These are phyloP conservation scores for Aspergillus pseudoviridinutans DNA, from an alignment of 2,329 filamentous ascomycete genomes.

Conservation along the genomic window DNA sequence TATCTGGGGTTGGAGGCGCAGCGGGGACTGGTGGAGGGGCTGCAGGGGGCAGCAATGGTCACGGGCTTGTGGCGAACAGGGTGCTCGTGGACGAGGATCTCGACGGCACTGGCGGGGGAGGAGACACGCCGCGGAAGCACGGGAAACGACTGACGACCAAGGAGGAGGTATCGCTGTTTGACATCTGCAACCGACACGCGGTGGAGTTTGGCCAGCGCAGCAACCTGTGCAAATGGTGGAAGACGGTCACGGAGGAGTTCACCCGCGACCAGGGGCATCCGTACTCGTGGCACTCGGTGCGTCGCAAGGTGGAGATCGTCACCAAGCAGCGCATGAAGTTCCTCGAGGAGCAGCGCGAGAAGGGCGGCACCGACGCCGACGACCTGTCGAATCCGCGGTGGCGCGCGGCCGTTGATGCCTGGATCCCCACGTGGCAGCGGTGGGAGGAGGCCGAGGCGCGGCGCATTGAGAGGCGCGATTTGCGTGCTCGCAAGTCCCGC, in stretches of 20 bases:
- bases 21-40: conserved; percentile 2
- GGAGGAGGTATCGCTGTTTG: conserved; percentile 39
- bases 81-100: conserved; percentile 11
- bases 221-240: conserved; percentile 43
- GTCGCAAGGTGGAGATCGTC: conserved; percentile 39
- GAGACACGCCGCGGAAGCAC: conserved; percentile 26
- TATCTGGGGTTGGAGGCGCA: neutral
- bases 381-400: conserved; percentile 36
- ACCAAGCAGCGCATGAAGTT: conserved; percentile 41
- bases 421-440: conserved; percentile 39
- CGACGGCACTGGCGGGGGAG: conserved; percentile 8
- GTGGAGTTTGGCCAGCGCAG: conserved; percentile 37
- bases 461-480: conserved; percentile 37
- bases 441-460: conserved; percentile 37
- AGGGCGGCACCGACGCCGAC: conserved; percentile 19
- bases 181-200: conserved; percentile 38
- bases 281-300: conserved; percentile 43
- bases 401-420: conserved; percentile 37
- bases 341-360: conserved; percentile 32
- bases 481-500: conserved; percentile 21
- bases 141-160: conserved; percentile 38
- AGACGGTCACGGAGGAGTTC: conserved; percentile 36
- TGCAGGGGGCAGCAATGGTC: conserved; percentile 4
- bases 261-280: conserved; percentile 35
- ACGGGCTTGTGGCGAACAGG: neutral